Conservation (phyloP, 169 alveolate genomes). For the Cryptosporidium canis region DNA sequence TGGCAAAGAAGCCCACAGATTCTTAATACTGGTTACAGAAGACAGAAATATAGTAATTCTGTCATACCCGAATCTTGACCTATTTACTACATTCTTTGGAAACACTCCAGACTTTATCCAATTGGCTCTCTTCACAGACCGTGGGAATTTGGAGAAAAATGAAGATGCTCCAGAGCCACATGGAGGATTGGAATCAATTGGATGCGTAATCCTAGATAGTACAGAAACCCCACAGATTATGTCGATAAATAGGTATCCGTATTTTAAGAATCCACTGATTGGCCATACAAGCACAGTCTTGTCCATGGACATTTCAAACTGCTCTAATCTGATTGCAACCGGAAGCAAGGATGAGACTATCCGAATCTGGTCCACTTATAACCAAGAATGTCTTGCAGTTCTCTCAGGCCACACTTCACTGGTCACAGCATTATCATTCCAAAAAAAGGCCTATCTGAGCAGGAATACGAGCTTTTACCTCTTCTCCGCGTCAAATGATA, state of each 20-base stretch:
- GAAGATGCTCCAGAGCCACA: background rate
- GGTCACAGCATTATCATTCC: slow-evolving; percentile 84
- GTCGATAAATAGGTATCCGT: slow-evolving; percentile 30
- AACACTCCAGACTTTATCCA: slow-evolving; percentile 61
- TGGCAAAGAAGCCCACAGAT: background rate
- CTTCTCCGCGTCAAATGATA: slow-evolving; percentile 85
- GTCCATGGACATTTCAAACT: slow-evolving; percentile 62
- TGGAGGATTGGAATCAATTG: background rate
- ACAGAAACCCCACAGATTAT: slow-evolving; percentile 59
- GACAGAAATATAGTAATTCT: slow-evolving; percentile 50
- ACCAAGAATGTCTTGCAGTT: slow-evolving; percentile 76
- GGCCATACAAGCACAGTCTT: slow-evolving; percentile 57
- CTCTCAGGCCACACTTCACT: slow-evolving; percentile 87
- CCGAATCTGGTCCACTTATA: slow-evolving; percentile 82
- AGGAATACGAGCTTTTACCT: slow-evolving; percentile 80
- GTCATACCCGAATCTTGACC: slow-evolving; percentile 13
- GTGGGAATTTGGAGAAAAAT: background rate
- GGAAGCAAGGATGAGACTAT: slow-evolving; percentile 85
- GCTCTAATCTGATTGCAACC: slow-evolving; percentile 79
- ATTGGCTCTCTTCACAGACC: slow-evolving; percentile 8
- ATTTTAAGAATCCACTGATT: slow-evolving; percentile 16
- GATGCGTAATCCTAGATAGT: slow-evolving; percentile 42
- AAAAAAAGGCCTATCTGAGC: slow-evolving; percentile 53
- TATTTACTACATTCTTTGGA: slow-evolving; percentile 47
- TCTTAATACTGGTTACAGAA: slow-evolving; percentile 29